A percentile compares a stretch with the other conserved stretches of the same genome.
Conservation (phyloP, 306 rosid genomes). For the Sicyos edulis region DNA sequence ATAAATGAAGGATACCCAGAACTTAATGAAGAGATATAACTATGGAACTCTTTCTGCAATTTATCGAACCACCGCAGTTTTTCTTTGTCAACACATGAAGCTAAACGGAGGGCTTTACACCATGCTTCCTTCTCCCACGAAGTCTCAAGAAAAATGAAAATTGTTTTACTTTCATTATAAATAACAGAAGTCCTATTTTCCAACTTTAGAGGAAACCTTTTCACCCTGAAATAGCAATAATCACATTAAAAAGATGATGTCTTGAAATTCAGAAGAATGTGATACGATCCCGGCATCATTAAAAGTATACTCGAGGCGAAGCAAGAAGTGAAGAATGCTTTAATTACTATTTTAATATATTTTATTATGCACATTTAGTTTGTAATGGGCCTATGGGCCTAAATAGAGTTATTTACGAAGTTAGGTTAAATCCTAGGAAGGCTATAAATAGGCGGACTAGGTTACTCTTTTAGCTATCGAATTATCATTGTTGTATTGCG, state of each 20-base stretch:
- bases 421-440: too few relatives aligned
- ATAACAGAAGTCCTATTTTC: constrained; percentile 50
- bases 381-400: too few relatives aligned
- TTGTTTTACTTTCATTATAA: constrained; percentile 59
- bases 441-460: too few relatives aligned
- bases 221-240: constrained; percentile 56
- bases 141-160: constrained; percentile 69
- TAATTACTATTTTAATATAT: too few relatives aligned
- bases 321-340: too few relatives aligned
- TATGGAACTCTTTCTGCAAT: constrained; percentile 56
- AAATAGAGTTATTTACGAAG: too few relatives aligned
- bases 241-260: constrained; percentile 19
- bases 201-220: constrained; percentile 74
- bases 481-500: too few relatives aligned
- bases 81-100: constrained; percentile 48
- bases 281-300: too few relatives aligned
- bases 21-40: constrained; percentile 57
- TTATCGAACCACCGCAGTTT: constrained; percentile 47
- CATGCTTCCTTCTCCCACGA: constrained; percentile 92
- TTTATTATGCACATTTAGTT: too few relatives aligned
- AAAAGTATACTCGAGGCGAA: too few relatives aligned
- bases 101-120: constrained; percentile 90
- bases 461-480: too few relatives aligned
- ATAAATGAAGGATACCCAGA: constrained; percentile 56
- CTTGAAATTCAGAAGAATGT: not conserved